Percentiles rank a stretch among this genome's conserved stretches.
These are phyloP conservation scores for Meyerozyma guilliermondii DNA, from an alignment of 1,139 yeast genomes.

Conservation along the genomic window DNA sequence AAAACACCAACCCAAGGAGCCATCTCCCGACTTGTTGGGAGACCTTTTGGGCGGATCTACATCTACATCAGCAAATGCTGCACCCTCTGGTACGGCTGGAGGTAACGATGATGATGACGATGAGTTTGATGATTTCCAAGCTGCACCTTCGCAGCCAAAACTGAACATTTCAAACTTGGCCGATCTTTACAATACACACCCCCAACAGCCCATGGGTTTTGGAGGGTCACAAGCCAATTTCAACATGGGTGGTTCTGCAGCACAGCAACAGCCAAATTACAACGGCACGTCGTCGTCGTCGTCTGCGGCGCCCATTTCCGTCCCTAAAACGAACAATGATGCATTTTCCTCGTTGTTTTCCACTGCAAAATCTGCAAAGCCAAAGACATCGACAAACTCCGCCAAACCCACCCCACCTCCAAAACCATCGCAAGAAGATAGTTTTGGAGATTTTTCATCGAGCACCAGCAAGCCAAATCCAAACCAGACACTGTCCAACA, in stretches of 20 bases:
- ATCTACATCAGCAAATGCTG: conserved; percentile 9
- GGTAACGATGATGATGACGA: conserved; percentile 59
- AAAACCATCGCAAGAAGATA: conserved; percentile 14
- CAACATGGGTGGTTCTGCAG: neutral
- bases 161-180: conserved; percentile 33
- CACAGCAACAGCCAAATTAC: conserved; percentile 18
- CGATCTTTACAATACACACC: conserved; percentile 28
- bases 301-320: conserved; percentile 19
- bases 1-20: conserved; percentile 14
- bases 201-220: conserved; percentile 13
- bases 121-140: conserved; percentile 92
- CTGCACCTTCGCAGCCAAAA: conserved; percentile 50
- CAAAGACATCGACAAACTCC: conserved; percentile 6
- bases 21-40: conserved; percentile 42
- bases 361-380: conserved; percentile 44
- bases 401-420: conserved; percentile 6
- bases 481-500: conserved; percentile 8
- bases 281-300: conserved; percentile 9
- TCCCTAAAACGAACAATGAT: conserved; percentile 46
- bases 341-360: conserved; percentile 82
- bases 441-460: conserved; percentile 22
- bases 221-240: conserved; percentile 2
- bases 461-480: conserved; percentile 9
- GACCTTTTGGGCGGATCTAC: conserved; percentile 48
- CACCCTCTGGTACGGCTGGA: conserved; percentile 11